These are phyloP conservation scores for Penicillium sp. DNA, from an alignment of 2,329 filamentous ascomycete species.

Conservation along the genomic window DNA sequence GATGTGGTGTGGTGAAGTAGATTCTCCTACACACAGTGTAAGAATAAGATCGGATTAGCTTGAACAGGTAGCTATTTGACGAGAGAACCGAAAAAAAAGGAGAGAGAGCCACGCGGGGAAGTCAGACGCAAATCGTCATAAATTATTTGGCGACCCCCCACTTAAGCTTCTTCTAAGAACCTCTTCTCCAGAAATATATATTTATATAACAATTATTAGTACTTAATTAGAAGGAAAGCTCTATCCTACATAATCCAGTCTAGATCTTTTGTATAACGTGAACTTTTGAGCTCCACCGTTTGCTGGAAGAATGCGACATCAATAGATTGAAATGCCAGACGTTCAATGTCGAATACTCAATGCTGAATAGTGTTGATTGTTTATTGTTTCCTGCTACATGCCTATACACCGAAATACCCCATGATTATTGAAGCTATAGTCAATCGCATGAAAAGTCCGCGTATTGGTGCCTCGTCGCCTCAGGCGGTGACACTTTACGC, in stretches of 20 bases:
- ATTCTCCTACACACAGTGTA: background rate
- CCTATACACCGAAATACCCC: background rate
- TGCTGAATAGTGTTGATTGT: background rate
- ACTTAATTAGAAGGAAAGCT: background rate
- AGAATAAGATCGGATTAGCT: background rate
- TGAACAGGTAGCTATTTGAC: background rate
- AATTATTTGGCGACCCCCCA: conserved; percentile 4
- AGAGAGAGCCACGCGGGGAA: conserved; percentile 14
- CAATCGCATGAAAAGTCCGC: background rate
- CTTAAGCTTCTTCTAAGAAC: background rate
- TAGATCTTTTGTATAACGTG: background rate
- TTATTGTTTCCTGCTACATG: background rate
- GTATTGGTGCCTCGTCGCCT: conserved; percentile 21
- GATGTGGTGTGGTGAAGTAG: background rate
- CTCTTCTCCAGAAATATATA: background rate
- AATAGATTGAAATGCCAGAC: background rate
- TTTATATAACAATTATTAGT: background rate
- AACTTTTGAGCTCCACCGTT: background rate
- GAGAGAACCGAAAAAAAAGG: background rate
- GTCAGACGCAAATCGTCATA: conserved; percentile 7
- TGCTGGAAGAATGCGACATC: background rate
- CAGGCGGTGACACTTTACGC: conserved; percentile 38
- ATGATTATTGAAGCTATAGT: background rate
- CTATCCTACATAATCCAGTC: background rate
- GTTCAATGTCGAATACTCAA: background rate